Evolutionary conservation across 2,329 filamentous ascomycete species (phyloP), one percentile per base, ranked within the genome.

Genomic region (Ophiostoma sp.): DNA sequence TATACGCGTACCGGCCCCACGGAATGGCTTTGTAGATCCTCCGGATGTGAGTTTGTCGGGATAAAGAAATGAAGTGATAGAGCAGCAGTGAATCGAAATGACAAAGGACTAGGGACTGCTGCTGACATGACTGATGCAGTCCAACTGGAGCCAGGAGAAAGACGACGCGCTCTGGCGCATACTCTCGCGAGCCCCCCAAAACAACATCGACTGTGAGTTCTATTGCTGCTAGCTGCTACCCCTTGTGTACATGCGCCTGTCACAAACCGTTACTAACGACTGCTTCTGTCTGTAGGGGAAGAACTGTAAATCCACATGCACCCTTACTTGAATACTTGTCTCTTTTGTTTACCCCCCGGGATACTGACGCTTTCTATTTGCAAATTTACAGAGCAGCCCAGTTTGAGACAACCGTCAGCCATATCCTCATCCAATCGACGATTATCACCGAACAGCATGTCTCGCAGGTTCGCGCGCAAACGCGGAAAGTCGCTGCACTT

Each of bases 361-460:
- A 39, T 5, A 41, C 33, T 36, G 31, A 65, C 17, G 10, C 60
- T 10, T 17, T 15, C 31, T 7, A 8, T 41, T 35, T 66, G 10
- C 2, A 68, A 31, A 48, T 13, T 44, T 4, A 67, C 71, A 90
- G 90, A 77, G 92, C 92, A 66, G 83, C 86, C 68, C 84, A 87
- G 65, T 97, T 97, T 79, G 86, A 94, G 73, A 94, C 97, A 27
- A 90, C 92, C 35, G 87, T 96, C 71, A 86, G 93, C 57, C 98
- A 98, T 76, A 85, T 99, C 41, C 86, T 97, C 20, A 92, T 97
- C 77, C 93, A 99, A 80, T 93, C 93, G 73, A 93, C 93, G 79
- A 97, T 93, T 86, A 86, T 98, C 6, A 97, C 95, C 77, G 94
- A 98, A 78, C 86, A 92, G 68, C 93, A 98, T 80, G 86, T 96